Evolutionary conservation across 1,284 basidiomycete genomes (phyloP), one percentile per base, ranked within the genome.

Genomic region (Melampsora americana): DNA sequence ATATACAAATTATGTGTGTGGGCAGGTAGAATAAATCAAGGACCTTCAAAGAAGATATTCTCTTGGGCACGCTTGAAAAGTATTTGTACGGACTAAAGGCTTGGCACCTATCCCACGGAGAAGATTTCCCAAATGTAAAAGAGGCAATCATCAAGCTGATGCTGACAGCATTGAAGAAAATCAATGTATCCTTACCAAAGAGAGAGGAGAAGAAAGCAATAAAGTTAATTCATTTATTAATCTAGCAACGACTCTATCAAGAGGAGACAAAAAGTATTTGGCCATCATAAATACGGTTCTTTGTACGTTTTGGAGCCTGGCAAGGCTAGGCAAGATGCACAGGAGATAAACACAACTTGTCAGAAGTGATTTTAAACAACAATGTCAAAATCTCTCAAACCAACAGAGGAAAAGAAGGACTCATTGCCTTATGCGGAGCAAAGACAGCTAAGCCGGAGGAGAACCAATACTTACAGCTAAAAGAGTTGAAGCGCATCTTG

Each of bases 81-180:
- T 69, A 69, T 26, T 7, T 69, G 12, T 30, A 60, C 50, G 67
- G 50, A 4, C 2, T 69, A 11, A 69, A 69, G 35, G 67, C 67
- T 3, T 69, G 67, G 67, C 67, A 69, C 50, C 9, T 32, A 1
- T 69, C 28, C 30, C 67, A 69, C 32, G 32, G 23, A 35, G 23
- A 1, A 30, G 20, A 20, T 12, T 69, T 53, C 28, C 67, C 67
- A 7, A 1, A 3, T 1, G 14, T 16, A 1, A 26, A 28, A 4
- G 30, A 69, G 5, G 39, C 18, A 7, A 69, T 26, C 14, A 30
- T 60, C 4, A 18, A 48, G 2, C 20, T 69, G 1, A 35, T 69
- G n/a, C n/a, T n/a, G n/a, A n/a, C n/a, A n/a, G n/a, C n/a, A n/a
- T n/a, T n/a, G n/a, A n/a, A n/a, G n/a, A 67, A 50, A 28, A 26